Conservation (phyloP, 495 filamentous ascomycete genomes). For the Neurospora tetraspora region DNA sequence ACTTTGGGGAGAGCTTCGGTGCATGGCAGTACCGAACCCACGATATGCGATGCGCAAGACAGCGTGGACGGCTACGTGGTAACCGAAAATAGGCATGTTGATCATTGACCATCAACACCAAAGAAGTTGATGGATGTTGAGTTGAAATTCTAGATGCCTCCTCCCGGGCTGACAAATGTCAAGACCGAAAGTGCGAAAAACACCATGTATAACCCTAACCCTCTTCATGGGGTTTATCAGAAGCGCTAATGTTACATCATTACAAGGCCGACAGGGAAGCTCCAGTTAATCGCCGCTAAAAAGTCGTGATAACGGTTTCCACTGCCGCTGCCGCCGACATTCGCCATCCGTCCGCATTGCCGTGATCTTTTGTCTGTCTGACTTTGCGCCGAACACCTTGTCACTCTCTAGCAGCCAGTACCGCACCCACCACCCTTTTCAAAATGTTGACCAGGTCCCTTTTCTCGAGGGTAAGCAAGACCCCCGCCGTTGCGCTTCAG, state of each 20-base stretch:
- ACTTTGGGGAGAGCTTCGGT: not conserved
- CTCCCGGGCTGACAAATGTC: not conserved
- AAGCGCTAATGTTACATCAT: not conserved
- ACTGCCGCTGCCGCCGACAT: slow-evolving; percentile 1
- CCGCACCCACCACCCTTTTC: not conserved
- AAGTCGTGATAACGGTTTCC: not conserved
- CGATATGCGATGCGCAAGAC: not conserved
- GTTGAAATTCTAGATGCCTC: not conserved
- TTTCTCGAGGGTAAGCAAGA: slow-evolving; percentile 14
- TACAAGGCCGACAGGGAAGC: not conserved
- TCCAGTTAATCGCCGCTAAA: not conserved
- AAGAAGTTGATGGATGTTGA: not conserved
- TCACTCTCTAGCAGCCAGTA: not conserved
- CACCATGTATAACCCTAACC: not conserved
- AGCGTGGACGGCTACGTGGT: not conserved
- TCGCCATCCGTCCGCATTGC: slow-evolving; percentile 1
- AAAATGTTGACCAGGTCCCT: slow-evolving; percentile 19
- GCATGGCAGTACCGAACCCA: not conserved
- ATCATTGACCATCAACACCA: not conserved
- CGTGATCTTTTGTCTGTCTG: not conserved
- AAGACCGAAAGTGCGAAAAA: not conserved
- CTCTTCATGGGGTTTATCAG: not conserved
- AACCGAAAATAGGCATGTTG: not conserved
- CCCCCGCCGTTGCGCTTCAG: not conserved
- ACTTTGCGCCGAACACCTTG: not conserved